Evolutionary conservation across 1,284 basidiomycete species (phyloP).

Genomic region (Uromyces viciae-fabae): DNA sequence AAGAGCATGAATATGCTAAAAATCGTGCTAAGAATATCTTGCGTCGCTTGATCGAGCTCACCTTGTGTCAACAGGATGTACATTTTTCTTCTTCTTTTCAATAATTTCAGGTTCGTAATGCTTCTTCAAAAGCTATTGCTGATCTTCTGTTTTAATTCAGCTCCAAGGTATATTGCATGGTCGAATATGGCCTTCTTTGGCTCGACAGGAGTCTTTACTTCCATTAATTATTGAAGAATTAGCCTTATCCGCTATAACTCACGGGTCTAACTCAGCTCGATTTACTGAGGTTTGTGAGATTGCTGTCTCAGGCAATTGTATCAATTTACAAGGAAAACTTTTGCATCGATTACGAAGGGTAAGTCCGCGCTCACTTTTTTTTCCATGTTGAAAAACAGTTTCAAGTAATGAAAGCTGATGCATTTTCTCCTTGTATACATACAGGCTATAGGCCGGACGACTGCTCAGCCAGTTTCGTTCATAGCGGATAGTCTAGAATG

Average conservation of each 20-base stretch:
- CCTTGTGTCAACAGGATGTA: slow-evolving; percentile 68
- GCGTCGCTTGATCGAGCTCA: slow-evolving; percentile 69
- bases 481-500: slow-evolving; percentile 71
- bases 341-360: slow-evolving; percentile 74
- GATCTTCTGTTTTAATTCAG: slow-evolving; percentile 13
- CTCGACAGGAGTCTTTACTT: slow-evolving; percentile 51
- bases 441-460: slow-evolving; percentile 69
- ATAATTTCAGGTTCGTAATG: slow-evolving; percentile 58
- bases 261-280: slow-evolving; percentile 68
- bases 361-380: slow-evolving; percentile 47
- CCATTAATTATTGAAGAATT: slow-evolving; percentile 73
- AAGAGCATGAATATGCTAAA: slow-evolving; percentile 51
- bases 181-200: slow-evolving; percentile 38
- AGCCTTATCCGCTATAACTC: slow-evolving; percentile 72
- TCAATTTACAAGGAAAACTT: slow-evolving; percentile 71
- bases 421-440: not conserved
- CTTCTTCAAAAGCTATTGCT: not conserved
- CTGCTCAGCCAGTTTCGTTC: slow-evolving; percentile 63
- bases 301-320: slow-evolving; percentile 69
- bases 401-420: slow-evolving; percentile 6
- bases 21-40: slow-evolving; percentile 67
- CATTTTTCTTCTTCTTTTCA: slow-evolving; percentile 43
- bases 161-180: slow-evolving; percentile 39
- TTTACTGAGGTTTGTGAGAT: slow-evolving; percentile 73
- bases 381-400: slow-evolving; percentile 14